A percentile compares a stretch with the other conserved stretches of the same genome.
These are phyloP conservation scores for Skeletonema menzelii DNA, from an alignment of 108 stramenopile species.

Conservation along the genomic window DNA sequence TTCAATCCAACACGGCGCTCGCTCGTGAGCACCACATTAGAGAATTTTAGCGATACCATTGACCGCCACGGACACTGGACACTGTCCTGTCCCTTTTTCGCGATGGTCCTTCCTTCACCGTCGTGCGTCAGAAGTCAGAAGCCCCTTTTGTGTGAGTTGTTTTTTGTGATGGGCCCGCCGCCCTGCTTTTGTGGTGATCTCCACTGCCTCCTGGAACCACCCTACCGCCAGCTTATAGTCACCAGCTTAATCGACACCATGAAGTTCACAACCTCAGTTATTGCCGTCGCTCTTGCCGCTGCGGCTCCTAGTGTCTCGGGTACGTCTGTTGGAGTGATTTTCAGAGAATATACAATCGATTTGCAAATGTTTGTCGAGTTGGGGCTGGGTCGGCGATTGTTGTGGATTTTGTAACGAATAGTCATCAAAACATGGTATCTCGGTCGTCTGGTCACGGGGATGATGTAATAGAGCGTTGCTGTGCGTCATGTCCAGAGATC, in stretches of 20 bases:
- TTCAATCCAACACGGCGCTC: too few relatives aligned
- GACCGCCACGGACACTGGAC: too few relatives aligned
- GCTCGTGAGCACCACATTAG: too few relatives aligned
- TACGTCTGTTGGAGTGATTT: constrained; percentile 6
- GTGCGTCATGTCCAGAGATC: too few relatives aligned
- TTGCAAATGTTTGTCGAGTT: neutral
- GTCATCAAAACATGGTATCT: neutral
- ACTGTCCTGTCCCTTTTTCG: too few relatives aligned
- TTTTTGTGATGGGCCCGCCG: too few relatives aligned
- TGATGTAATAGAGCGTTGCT: too few relatives aligned
- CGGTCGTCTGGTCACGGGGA: neutral
- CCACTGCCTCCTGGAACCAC: neutral
- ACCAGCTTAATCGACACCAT: constrained; percentile 15
- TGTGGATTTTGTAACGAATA: neutral
- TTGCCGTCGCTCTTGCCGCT: constrained; percentile 25
- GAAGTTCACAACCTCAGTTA: constrained; percentile 47
- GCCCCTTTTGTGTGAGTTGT: too few relatives aligned
- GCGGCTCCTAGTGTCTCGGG: constrained; percentile 33
- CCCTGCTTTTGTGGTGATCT: neutral
- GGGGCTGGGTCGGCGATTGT: neutral
- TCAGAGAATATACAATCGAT: neutral
- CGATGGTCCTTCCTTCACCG: too few relatives aligned
- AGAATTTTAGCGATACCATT: too few relatives aligned
- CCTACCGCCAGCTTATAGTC: neutral
- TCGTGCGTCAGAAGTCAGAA: neutral